Percentiles rank a stretch among this genome's conserved stretches.
Evolutionary conservation across 257 asterid genomes (phyloP).

Genomic region (Solanum bukasovii): DNA sequence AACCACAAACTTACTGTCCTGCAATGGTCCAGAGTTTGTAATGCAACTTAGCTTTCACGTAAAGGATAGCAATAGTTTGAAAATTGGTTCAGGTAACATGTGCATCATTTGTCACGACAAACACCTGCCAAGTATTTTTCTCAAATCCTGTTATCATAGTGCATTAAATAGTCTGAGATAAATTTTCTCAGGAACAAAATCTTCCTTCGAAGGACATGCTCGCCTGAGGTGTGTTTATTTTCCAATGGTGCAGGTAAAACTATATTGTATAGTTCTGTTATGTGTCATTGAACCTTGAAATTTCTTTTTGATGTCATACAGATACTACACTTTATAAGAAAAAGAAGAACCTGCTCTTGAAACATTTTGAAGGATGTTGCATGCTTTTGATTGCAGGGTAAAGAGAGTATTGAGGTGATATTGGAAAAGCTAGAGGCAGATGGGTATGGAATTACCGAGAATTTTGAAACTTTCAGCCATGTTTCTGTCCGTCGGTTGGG

Average conservation of each 20-base stretch:
- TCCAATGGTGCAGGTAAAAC: conserved; percentile 43
- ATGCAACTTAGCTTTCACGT: conserved; percentile 32
- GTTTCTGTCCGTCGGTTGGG: conserved; percentile 73
- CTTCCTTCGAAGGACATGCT: conserved; percentile 48
- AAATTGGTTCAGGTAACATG: conserved; percentile 22
- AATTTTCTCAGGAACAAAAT: conserved; percentile 22
- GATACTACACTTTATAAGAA: neutral
- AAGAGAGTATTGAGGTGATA: conserved; percentile 45
- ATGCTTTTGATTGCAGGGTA: conserved; percentile 37
- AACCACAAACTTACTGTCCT: conserved; percentile 44
- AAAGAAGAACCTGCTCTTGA: neutral
- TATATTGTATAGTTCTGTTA: neutral
- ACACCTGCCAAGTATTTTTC: neutral
- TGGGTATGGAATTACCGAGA: conserved; percentile 38
- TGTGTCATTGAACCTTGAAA: neutral
- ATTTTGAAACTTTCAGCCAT: conserved; percentile 46
- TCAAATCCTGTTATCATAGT: neutral
- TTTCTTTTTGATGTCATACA: neutral
- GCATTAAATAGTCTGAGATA: neutral
- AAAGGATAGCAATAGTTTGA: conserved; percentile 1
- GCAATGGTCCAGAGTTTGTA: conserved; percentile 52
- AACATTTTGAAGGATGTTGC: neutral
- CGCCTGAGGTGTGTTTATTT: conserved; percentile 62
- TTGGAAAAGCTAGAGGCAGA: conserved; percentile 28
- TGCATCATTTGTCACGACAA: neutral